Evolutionary conservation across 441 rosid species (phyloP), one percentile per base, ranked within the genome.

Genomic region (Caryocar brasiliense): DNA sequence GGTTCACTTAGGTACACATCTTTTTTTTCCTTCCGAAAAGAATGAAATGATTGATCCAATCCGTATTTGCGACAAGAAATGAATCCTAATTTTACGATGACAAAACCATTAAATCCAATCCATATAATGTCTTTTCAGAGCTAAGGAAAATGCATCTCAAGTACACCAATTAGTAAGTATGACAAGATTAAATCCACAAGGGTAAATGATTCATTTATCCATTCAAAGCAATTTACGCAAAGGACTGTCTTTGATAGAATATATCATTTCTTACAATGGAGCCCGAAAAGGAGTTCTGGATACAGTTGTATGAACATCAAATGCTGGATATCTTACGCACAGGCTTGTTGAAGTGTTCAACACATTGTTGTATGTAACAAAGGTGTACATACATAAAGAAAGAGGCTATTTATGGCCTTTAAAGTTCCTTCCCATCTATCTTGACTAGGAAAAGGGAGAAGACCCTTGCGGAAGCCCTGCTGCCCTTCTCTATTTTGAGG

Each of bases 91-190:
- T 39, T 39, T 39, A 39, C 7, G 22, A 39, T 2, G 10, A 39
- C 13, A 20, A 1, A 39, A 39, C 8, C 27, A 12, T 4, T 40
- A 9, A 11, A 41, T 22, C 30, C 5, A 6, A 7, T 23, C 4
- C 19, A 22, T 5, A 24, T 6, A 0, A 23, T 40, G 40, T 8
- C 40, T 23, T 44, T 27, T 40, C 7, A 18, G 14, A 35, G 40
- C 1, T 13, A 14, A 43, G 25, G 38, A 19, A 46, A 38, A 57
- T 27, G 27, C 54, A 37, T 47, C 20, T 57, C 47, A 38, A 56
- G 20, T 57, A 28, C 32, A 27, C 53, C 39, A 36, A 47, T 37
- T 28, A 38, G 9, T 26, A 6, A 47, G 20, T 37, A 12, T 14
- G 46, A 45, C 53, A 20, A 17, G 29, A 38, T 38, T 36, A 36